phyloP scores from a whole-genome alignment of 257 asterid species.

The Nicotiana tomentosiformis region DNA sequence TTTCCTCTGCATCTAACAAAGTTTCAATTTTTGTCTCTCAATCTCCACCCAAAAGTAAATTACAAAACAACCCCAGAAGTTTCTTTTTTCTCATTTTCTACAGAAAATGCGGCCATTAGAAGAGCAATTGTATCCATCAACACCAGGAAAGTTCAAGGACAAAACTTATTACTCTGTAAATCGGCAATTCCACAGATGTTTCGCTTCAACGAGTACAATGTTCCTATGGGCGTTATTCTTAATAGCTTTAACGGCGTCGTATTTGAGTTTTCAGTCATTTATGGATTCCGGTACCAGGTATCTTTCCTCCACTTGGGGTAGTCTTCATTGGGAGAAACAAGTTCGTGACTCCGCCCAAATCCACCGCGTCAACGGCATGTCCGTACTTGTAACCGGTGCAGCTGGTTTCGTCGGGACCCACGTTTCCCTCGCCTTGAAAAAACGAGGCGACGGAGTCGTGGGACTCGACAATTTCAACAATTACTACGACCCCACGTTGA shows the following conservation, averaged over 20 bases:
- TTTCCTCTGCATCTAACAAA: background rate
- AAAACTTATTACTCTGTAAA: background rate
- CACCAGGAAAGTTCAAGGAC: constrained; percentile 25
- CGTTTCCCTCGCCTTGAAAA: constrained; percentile 14
- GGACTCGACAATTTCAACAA: constrained; percentile 19
- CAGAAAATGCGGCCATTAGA: constrained; percentile 12
- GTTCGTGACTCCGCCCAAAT: constrained; percentile 16
- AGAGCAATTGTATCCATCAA: constrained; percentile 20
- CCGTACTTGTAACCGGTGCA: constrained; percentile 20
- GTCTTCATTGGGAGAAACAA: constrained; percentile 24
- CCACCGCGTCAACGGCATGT: constrained; percentile 14
- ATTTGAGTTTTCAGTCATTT: constrained; percentile 22
- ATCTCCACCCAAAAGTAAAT: background rate
- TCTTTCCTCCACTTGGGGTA: constrained; percentile 20
- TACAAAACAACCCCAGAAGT: background rate
- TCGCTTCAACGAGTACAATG: constrained; percentile 22
- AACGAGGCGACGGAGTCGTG: constrained; percentile 18
- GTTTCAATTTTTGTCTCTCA: background rate
- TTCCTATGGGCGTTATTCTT: constrained; percentile 24
- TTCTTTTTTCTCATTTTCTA: background rate
- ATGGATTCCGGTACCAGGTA: constrained; percentile 17
- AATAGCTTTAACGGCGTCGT: constrained; percentile 22
- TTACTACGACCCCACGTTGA: constrained; percentile 19
- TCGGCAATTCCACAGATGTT: constrained; percentile 15
- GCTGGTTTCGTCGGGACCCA: constrained; percentile 23